Percentiles rank a stretch among this genome's conserved stretches.
phyloP scores from a whole-genome alignment of 352 stramenopile species.

The Globisporangium mamillatum region DNA sequence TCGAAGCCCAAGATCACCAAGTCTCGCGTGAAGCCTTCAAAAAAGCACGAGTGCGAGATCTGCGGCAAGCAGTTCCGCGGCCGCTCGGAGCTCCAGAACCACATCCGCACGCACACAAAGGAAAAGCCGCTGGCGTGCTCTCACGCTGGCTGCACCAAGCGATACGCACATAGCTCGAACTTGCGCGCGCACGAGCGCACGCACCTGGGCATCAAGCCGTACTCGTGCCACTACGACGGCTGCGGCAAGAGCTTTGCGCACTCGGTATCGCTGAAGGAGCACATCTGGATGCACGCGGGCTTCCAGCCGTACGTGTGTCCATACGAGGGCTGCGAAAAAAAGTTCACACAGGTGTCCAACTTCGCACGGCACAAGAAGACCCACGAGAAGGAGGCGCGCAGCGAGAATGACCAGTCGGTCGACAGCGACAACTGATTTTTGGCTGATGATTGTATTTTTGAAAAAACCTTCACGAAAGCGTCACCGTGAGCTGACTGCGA shows the following conservation, averaged over 20 bases:
- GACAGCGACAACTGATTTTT: slow-evolving; percentile 40
- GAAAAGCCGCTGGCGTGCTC: slow-evolving; percentile 90
- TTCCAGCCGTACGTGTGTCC: slow-evolving; percentile 91
- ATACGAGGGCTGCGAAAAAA: slow-evolving; percentile 86
- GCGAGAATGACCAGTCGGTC: slow-evolving; percentile 41
- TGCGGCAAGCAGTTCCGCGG: slow-evolving; percentile 85
- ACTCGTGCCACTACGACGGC: slow-evolving; percentile 87
- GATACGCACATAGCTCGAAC: slow-evolving; percentile 90
- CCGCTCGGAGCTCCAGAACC: slow-evolving; percentile 81
- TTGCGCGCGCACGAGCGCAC: slow-evolving; percentile 89
- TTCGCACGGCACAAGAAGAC: slow-evolving; percentile 88
- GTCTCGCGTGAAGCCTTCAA: slow-evolving; percentile 81
- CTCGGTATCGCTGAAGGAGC: slow-evolving; percentile 89
- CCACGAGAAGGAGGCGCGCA: slow-evolving; percentile 73
- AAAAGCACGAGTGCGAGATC: slow-evolving; percentile 85
- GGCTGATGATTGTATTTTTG: neutral
- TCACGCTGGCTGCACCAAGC: slow-evolving; percentile 83
- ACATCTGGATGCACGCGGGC: slow-evolving; percentile 90
- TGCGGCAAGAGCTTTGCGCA: slow-evolving; percentile 90
- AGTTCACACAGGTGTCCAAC: slow-evolving; percentile 88
- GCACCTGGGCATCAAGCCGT: slow-evolving; percentile 89
- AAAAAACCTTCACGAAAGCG: neutral
- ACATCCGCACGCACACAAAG: slow-evolving; percentile 89
- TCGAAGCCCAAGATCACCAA: slow-evolving; percentile 87
- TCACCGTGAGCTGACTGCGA: neutral